Evolutionary conservation across 345 rosid species (phyloP), one percentile per base, ranked within the genome.

Genomic region (Lepidium africanum): DNA sequence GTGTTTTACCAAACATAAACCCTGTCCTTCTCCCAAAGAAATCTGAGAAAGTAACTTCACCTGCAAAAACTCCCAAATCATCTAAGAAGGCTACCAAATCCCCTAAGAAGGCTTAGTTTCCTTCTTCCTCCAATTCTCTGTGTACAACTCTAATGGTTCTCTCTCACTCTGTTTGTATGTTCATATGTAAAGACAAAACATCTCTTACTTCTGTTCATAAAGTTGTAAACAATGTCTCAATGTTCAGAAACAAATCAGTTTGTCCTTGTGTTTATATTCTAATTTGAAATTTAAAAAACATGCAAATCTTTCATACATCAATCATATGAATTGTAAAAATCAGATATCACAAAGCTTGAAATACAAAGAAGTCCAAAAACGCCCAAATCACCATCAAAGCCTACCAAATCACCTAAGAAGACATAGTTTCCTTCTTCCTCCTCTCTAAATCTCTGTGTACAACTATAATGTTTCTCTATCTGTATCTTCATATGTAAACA

Each of bases 1-100:
- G 94, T 3, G 91, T 87, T 2, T 73, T 85, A 47, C 91, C 91
- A 1, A 87, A 84, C 83, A 84, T 83, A 62, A 87, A 89, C 78
- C 91, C 89, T 0, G 76, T 87, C 15, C 85, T 89, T 5, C 81
- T 89, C 43, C 93, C 91, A 0, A 87, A 87, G 64, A 87, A 84
- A 68, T 46, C 77, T 1, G 88, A 81, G 61, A 84, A 80, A 7
- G 67, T 80, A 10, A 12, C 76, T 48, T 57, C 66, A 10, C 10
- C 76, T 25, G 6, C 57, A 2, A 84, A 79, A 58, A 79, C 77
- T n/a, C 70, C 89, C 2, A 89, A 85, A 74, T 89, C 96, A 47
- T 84, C 87, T 62, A 68, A 87, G 13, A 88, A 81, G 65, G 86
- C 83, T n/a, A 70, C 87, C 23, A 87, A 86, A 79, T 82, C 96